Evolutionary conservation across 139 green algal species (phyloP), one percentile per base, ranked within the genome.

Genomic region (Tetradesmus lagerheimii): DNA sequence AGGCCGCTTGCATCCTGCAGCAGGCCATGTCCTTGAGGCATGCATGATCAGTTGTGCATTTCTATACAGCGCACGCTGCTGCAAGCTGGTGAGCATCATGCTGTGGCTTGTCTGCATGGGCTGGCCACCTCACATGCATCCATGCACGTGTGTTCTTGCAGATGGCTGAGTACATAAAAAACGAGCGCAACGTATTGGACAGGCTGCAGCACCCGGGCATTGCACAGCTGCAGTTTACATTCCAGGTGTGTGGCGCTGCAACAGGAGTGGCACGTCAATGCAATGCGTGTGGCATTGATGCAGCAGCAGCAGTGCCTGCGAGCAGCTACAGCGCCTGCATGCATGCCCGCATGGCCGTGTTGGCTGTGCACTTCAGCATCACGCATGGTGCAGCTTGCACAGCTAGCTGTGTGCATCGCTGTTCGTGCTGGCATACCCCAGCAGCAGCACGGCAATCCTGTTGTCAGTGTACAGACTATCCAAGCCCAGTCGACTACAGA

Each of bases 161-260:
- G 82, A 89, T 88, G 64, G 80, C 50, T 25, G 90, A 95, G 15
- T 91, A 96, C 74, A 91, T 97, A 29, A 64, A 75, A 2, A 92
- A 86, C 25, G 95, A 97, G 91, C 92, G 95, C 25, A 77, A 76
- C 23, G 74, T 97, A 12, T 50, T 97, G 67, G 93, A 96, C 83
- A 64, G 64, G 27, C 88, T 97, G 41, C n/a, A 87, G 12, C 75
- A 97, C 80, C 80, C 88, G 25, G 95, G 95, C 53, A 90, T 97
- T 12, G 92, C 92, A 25, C 78, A 88, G 41, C 94, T 97, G 25
- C 76, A 89, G n/a, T 97, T 97, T 92, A 97, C 95, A 8, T 97
- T 97, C 87, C 94, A 96, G 83, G 90, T 90, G 64, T 12, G 83
- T n/a, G 37, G 57, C 29, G 14, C 67, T 23, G 34, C 31, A 23